Evolutionary conservation across 1,139 yeast species (phyloP), one percentile per base, ranked within the genome.

Genomic region (Hyphopichia wangnamkhiaoensis): DNA sequence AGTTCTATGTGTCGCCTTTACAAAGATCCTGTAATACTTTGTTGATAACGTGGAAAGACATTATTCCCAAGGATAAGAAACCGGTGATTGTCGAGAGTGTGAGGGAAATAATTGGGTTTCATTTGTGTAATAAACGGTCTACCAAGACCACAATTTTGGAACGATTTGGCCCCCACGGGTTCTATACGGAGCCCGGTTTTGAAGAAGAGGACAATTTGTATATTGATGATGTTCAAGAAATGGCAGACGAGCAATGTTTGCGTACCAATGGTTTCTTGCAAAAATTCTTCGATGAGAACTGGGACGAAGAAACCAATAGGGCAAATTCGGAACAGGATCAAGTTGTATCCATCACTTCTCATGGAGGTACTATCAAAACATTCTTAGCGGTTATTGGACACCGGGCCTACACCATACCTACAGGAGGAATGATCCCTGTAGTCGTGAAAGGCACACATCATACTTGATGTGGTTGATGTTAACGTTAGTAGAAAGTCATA

Each of bases 21-120:
- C 79, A 83, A 40, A 67, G 93, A 44, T 81, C 90, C 3, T 62
- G 76, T 12, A 75, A 74, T 44, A 85, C 93, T 0, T 66, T 80
- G 50, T 63, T 69, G 6, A 60, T 68, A 32, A 82, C 90, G 1
- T 84, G 91, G 91, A 37, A 45, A 3, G 65, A 49, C 16, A 39
- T 60, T 3, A 56, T 46, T 37, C 53, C 58, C 2, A 35, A 41
- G 3, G 29, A 33, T 6, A 30, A 25, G 12, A 49, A 39, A 20
- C 77, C 76, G 8, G 44, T 73, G 13, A 58, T 84, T 6, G 33
- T 28, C 17, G 37, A 35, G n/a, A 17, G 14, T 8, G 48, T 82
- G 6, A 65, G 88, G 35, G 88, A 82, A 53, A 78, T 79, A 1
- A 65, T 79, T 16, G 87, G 87, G 12, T 25, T 39, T 27, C 56